Percentiles rank a stretch among this genome's conserved stretches.
Conservation (phyloP, 2,329 filamentous ascomycete genomes). For the Trichophyton mentagrophytes region DNA sequence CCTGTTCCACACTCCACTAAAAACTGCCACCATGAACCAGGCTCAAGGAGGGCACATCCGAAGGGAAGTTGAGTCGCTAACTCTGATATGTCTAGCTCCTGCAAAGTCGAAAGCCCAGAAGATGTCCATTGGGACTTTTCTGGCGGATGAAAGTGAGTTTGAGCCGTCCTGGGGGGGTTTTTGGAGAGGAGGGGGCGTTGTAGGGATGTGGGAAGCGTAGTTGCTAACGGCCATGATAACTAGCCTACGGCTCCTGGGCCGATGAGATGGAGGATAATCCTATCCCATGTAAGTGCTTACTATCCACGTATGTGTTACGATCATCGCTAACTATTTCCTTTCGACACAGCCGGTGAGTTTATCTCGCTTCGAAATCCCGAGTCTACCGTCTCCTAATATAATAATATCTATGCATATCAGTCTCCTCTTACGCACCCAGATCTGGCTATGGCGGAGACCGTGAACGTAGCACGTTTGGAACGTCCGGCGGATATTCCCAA, state of each 20-base stretch:
- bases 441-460: constrained; percentile 38
- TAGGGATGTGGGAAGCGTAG: not conserved
- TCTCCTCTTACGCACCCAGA: constrained; percentile 25
- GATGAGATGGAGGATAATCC: constrained; percentile 91
- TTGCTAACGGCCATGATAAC: constrained; percentile 20
- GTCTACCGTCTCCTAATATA: constrained; percentile 4
- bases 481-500: not conserved
- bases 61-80: constrained; percentile 5
- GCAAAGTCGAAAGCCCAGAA: constrained; percentile 91
- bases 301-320: constrained; percentile 1
- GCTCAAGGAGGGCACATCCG: not conserved
- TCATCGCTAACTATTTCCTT: not conserved
- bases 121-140: constrained; percentile 94
- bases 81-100: constrained; percentile 50
- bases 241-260: constrained; percentile 82
- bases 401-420: constrained; percentile 13
- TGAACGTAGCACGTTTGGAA: constrained; percentile 24
- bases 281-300: constrained; percentile 50
- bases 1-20: not conserved
- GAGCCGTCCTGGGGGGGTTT: not conserved
- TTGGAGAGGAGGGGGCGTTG: not conserved
- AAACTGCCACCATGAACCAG: not conserved
- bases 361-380: not conserved
- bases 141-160: constrained; percentile 74
- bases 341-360: constrained; percentile 8